phyloP scores from a whole-genome alignment of 1,139 yeast species.

The Yamadazyma mexicana region DNA sequence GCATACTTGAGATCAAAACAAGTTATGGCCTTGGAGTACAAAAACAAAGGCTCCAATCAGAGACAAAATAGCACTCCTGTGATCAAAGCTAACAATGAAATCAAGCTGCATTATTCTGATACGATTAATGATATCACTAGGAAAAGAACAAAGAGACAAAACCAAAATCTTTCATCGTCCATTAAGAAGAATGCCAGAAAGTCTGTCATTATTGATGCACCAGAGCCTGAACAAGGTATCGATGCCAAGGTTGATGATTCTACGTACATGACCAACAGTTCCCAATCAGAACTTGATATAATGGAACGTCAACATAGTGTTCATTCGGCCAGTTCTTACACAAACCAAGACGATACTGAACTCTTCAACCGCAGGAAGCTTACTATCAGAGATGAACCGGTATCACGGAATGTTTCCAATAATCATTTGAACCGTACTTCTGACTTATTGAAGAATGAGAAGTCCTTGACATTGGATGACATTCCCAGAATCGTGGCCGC shows the following conservation, averaged over 20 bases:
- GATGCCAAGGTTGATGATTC: conserved; percentile 13
- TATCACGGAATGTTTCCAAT: conserved; percentile 25
- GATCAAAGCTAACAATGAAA: conserved; percentile 18
- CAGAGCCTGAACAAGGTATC: conserved; percentile 47
- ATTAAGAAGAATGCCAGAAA: conserved; percentile 49
- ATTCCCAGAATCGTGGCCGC: conserved; percentile 97
- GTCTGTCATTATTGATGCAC: conserved; percentile 51
- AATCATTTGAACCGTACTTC: conserved; percentile 54
- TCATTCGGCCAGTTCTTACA: conserved; percentile 20
- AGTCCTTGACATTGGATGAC: conserved; percentile 88
- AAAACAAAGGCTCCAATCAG: conserved; percentile 5
- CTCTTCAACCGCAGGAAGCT: conserved; percentile 35
- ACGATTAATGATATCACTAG: conserved; percentile 79
- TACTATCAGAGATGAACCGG: conserved; percentile 48
- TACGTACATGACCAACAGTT: conserved; percentile 1
- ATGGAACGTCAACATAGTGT: conserved; percentile 14
- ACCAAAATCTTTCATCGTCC: conserved; percentile 60
- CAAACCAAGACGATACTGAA: conserved; percentile 30
- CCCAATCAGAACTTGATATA: conserved; percentile 16
- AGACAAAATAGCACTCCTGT: conserved; percentile 14
- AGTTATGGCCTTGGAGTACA: conserved; percentile 45
- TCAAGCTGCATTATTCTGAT: conserved; percentile 54
- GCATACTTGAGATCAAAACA: conserved; percentile 79
- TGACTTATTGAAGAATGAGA: conserved; percentile 73
- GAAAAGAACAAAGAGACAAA: conserved; percentile 71